Base-by-base conservation (phyloP, 345 rosid species). In the Barbarea vulgaris region DNA sequence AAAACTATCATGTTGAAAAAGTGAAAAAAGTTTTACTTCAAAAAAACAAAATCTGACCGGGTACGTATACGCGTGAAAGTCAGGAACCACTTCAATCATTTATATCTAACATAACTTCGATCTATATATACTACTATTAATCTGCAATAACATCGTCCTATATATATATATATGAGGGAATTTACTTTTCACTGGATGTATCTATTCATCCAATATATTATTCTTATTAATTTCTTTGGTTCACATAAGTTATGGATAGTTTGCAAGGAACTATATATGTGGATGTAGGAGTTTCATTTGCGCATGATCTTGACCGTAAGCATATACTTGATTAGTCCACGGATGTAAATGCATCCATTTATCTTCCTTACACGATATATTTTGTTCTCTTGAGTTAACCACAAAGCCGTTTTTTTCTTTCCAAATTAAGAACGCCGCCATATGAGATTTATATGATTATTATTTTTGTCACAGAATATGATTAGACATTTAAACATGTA, bases 291-390 rank as follows among this genome's bases (percentile, higher is more conserved):
- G 19, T 54, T 64, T 64, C 24, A 73, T 33, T 22, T 24, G 22
- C 59, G 59, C 51, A 74, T 57, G 59, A 47, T 53, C 42, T 66
- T 57, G 78, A 74, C 73, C 72, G 52, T 66, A 46, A 56, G 22
- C 59, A 44, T 13, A 34, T 47, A 15, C 13, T 66, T 65, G 59
- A 44, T 57, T 33, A 67, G 44, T 73, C 47, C 21, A 58, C 31
- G 37, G 64, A 54, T 42, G 42, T 30, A 22, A 39, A 54, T 24
- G 17, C 58, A 25, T n/a, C 3, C 65, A 13, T 36, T 27, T 36
- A 25, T 58, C 24, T 57, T 46, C 36, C 25, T 14, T 34, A 47
- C 67, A 67, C 73, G 73, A 58, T 68, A 75, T 48, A 61, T 17
- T 57, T 56, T 18, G 31, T 11, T 44, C 41, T 39, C 47, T 42